These are phyloP conservation scores for Apiotrichum mycotoxinovorans DNA, from an alignment of 1,284 basidiomycete genomes.

Conservation along the genomic window DNA sequence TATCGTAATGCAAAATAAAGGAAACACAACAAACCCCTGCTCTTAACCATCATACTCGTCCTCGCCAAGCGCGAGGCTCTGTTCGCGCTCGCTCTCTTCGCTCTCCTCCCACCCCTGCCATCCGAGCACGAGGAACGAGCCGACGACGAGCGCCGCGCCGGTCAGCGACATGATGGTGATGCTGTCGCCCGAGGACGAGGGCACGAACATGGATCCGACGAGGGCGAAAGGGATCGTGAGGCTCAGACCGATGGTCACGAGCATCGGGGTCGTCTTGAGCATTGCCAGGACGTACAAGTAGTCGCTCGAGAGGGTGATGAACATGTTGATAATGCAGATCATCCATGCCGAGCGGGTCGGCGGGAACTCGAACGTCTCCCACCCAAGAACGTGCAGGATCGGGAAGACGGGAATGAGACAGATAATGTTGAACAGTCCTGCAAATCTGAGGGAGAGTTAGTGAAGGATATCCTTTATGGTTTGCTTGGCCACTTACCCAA, in stretches of 20 bases:
- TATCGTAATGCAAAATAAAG: too few species aligned
- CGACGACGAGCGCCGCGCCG: slow-evolving; percentile 58
- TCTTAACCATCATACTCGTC: background rate
- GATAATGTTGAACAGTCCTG: slow-evolving; percentile 83
- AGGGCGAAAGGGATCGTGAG: slow-evolving; percentile 71
- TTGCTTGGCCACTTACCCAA: slow-evolving; percentile 56
- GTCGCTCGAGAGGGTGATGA: slow-evolving; percentile 77
- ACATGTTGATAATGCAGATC: slow-evolving; percentile 78
- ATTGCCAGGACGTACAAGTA: slow-evolving; percentile 84
- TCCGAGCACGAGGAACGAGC: slow-evolving; percentile 53
- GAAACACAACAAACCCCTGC: too few species aligned
- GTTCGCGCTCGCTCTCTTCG: background rate
- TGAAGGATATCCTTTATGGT: background rate
- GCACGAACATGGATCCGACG: slow-evolving; percentile 42
- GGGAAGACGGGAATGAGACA: slow-evolving; percentile 77
- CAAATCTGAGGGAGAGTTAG: slow-evolving; percentile 56
- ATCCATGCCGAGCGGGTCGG: slow-evolving; percentile 58
- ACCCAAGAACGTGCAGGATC: slow-evolving; percentile 69
- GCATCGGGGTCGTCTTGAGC: slow-evolving; percentile 90
- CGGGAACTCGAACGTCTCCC: slow-evolving; percentile 76
- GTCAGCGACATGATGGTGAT: slow-evolving; percentile 60
- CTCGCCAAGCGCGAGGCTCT: background rate
- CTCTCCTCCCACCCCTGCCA: slow-evolving; percentile 42
- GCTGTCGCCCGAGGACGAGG: slow-evolving; percentile 28
- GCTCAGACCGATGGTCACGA: slow-evolving; percentile 84